These are phyloP conservation scores for Rhizoclosmatium sp. DNA, from an alignment of 192 early-diverging fungal genomes.

Conservation along the genomic window DNA sequence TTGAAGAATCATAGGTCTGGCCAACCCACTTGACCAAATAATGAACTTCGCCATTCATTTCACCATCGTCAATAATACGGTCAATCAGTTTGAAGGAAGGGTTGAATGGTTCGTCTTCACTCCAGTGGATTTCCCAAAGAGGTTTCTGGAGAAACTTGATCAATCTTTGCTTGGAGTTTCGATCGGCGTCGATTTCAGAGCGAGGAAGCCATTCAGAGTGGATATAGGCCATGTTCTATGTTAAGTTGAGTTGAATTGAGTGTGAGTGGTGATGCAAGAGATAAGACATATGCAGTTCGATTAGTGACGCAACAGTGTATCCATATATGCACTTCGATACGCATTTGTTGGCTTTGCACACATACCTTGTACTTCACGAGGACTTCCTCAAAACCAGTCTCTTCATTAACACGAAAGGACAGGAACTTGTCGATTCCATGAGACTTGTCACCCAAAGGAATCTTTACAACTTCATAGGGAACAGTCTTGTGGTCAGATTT, in stretches of 20 bases:
- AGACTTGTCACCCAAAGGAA: slow-evolving; percentile 56
- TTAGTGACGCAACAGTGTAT: no score
- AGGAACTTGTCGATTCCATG: slow-evolving; percentile 56
- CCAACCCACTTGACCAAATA: slow-evolving; percentile 82
- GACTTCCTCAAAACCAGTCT: slow-evolving; percentile 61
- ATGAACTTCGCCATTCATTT: slow-evolving; percentile 68
- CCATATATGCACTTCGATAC: no score
- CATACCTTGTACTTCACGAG: slow-evolving; percentile 83
- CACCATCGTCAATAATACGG: slow-evolving; percentile 85
- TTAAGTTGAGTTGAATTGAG: background rate
- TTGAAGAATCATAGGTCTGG: slow-evolving; percentile 72
- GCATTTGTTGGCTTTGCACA: background rate
- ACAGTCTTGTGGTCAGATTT: slow-evolving; percentile 33
- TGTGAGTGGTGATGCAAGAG: background rate
- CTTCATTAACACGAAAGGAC: slow-evolving; percentile 43
- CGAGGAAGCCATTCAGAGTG: slow-evolving; percentile 77
- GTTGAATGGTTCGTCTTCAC: slow-evolving; percentile 69
- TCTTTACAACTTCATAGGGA: slow-evolving; percentile 49
- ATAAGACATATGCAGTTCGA: background rate
- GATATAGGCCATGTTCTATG: slow-evolving; percentile 73
- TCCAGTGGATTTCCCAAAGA: slow-evolving; percentile 62
- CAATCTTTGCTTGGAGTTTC: slow-evolving; percentile 72
- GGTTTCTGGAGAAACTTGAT: slow-evolving; percentile 78
- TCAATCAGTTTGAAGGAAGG: slow-evolving; percentile 76
- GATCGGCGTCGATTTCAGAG: slow-evolving; percentile 55